A percentile compares a stretch with the other conserved stretches of the same genome.
phyloP scores from a whole-genome alignment of 139 green algal genomes.

The Micractinium sp. region DNA sequence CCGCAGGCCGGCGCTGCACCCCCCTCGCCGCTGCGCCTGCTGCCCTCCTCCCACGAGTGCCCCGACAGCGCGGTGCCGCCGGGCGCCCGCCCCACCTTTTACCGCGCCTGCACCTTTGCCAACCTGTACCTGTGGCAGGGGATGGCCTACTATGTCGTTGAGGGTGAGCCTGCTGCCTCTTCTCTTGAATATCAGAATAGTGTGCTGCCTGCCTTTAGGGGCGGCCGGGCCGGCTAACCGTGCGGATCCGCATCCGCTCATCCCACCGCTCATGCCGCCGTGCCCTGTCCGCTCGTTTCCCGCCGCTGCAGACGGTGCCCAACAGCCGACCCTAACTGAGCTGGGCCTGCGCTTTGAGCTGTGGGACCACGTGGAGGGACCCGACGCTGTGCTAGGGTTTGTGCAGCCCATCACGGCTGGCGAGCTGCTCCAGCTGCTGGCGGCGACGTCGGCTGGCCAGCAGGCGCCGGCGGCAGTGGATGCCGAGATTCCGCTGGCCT shows the following conservation, averaged over 20 bases:
- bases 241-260: not conserved
- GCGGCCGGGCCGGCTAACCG: too few species aligned
- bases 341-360: not conserved
- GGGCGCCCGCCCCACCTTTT: not conserved
- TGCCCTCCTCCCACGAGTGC: not conserved
- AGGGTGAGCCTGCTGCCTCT: not conserved
- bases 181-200: too few species aligned
- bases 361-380: not conserved
- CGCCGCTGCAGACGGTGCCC: not conserved
- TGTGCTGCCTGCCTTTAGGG: too few species aligned
- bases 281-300: not conserved
- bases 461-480: not conserved
- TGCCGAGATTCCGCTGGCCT: not conserved
- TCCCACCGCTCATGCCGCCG: not conserved
- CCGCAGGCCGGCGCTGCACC: not conserved
- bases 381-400: not conserved
- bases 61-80: not conserved
- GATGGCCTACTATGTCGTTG: not conserved
- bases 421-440: not conserved
- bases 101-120: not conserved
- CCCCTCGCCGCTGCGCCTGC: not conserved
- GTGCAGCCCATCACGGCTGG: not conserved
- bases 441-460: not conserved
- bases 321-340: not conserved
- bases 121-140: conserved; percentile 1